phyloP scores from a whole-genome alignment of 2,329 filamentous ascomycete genomes.

The Ophiostoma sp. region DNA sequence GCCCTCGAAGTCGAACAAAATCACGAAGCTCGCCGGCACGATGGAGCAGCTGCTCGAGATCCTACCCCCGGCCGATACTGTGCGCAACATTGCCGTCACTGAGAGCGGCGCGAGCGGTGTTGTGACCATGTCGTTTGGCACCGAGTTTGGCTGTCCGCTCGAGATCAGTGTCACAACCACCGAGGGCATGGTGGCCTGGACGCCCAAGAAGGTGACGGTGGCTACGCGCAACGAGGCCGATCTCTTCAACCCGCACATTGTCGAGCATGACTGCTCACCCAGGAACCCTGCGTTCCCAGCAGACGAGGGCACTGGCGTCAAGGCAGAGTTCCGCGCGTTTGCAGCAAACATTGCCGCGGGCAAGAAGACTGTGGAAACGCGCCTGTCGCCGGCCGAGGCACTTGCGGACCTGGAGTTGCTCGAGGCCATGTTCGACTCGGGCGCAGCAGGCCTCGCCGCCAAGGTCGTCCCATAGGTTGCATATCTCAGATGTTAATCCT shows the following conservation, averaged over 20 bases:
- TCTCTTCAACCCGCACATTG: slow-evolving; percentile 6
- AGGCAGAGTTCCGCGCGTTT: slow-evolving; percentile 32
- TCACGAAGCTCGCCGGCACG: slow-evolving; percentile 48
- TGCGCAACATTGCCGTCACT: slow-evolving; percentile 47
- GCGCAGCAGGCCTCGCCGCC: slow-evolving; percentile 23
- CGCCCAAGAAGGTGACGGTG: slow-evolving; percentile 26
- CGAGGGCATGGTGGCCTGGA: slow-evolving; percentile 30
- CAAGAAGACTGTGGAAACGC: slow-evolving; percentile 23
- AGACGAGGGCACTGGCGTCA: slow-evolving; percentile 28
- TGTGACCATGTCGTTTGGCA: slow-evolving; percentile 32
- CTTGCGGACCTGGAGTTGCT: slow-evolving; percentile 32
- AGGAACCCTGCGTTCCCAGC: slow-evolving; percentile 23
- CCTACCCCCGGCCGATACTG: slow-evolving; percentile 61
- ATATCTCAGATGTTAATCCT: too few species aligned
- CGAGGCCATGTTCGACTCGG: slow-evolving; percentile 32
- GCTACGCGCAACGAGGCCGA: slow-evolving; percentile 17
- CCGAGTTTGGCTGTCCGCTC: slow-evolving; percentile 31
- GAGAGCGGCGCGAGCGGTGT: slow-evolving; percentile 28
- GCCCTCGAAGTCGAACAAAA: slow-evolving; percentile 31
- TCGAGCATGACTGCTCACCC: slow-evolving; percentile 24
- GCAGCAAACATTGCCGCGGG: slow-evolving; percentile 28
- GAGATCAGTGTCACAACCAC: slow-evolving; percentile 31
- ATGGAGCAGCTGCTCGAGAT: slow-evolving; percentile 50
- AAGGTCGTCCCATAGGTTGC: slow-evolving; percentile 13
- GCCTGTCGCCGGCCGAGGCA: slow-evolving; percentile 32